phyloP scores from a whole-genome alignment of 148 eudicot genomes.

The Persicaria tinctoria region DNA sequence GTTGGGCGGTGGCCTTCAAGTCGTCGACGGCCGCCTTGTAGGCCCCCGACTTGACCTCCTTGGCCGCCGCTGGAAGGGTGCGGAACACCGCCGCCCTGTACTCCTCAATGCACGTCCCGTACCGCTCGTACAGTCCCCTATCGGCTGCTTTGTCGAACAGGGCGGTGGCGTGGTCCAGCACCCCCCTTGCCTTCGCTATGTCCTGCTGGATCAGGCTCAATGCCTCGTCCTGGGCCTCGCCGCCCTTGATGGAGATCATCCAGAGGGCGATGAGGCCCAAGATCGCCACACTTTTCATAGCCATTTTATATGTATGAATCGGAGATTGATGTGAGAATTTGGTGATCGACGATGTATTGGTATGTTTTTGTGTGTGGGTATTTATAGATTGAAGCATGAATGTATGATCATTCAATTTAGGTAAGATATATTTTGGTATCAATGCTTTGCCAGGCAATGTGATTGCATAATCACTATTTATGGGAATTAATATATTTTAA shows the following conservation, averaged over 20 bases:
- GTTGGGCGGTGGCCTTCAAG: background rate
- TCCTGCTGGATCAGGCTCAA: background rate
- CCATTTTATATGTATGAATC: background rate
- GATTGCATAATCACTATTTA: background rate
- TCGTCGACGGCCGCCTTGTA: background rate
- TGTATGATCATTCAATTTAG: background rate
- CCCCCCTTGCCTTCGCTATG: background rate
- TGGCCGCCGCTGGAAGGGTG: background rate
- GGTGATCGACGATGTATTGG: background rate
- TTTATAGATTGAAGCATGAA: background rate
- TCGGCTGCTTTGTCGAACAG: background rate
- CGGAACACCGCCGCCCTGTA: background rate
- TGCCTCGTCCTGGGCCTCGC: background rate
- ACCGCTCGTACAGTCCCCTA: background rate
- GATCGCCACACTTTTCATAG: background rate
- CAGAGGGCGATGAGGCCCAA: background rate
- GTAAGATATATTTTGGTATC: background rate
- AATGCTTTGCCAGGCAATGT: background rate
- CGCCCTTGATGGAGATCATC: background rate
- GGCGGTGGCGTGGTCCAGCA: background rate
- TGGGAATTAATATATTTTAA: too few species aligned
- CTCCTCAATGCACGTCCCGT: slow-evolving; percentile 11
- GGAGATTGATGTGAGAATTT: background rate
- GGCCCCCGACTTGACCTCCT: background rate
- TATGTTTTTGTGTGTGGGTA: background rate